phyloP scores from a whole-genome alignment of 2,329 filamentous ascomycete species.

The Penicillium sp. region DNA sequence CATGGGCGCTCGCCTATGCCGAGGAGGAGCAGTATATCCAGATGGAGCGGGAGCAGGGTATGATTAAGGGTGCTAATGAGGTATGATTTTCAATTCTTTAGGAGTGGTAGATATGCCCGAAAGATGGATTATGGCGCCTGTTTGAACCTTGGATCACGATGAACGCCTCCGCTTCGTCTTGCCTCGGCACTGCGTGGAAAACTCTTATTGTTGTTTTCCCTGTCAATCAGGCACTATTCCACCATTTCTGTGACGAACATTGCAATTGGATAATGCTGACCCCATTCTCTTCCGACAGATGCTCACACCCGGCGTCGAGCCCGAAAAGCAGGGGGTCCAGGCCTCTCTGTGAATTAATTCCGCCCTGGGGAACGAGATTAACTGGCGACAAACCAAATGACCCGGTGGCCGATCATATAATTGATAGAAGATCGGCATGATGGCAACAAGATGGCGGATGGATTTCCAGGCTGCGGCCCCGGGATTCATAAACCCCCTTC shows the following conservation, averaged over 20 bases:
- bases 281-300: constrained; percentile 34
- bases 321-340: constrained; percentile 37
- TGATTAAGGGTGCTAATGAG: constrained; percentile 90
- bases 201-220: constrained; percentile 2
- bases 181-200: constrained; percentile 13
- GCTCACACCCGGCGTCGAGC: constrained; percentile 45
- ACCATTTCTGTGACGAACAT: neutral
- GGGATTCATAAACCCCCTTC: neutral
- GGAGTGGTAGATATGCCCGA: neutral
- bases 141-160: neutral
- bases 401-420: constrained; percentile 13
- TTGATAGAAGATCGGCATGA: constrained; percentile 7
- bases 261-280: constrained; percentile 17
- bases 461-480: neutral
- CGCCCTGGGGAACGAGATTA: constrained; percentile 24
- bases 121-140: neutral
- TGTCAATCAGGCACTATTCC: neutral
- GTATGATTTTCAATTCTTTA: constrained; percentile 48
- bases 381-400: constrained; percentile 24
- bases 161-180: neutral
- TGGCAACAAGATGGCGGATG: neutral
- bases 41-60: constrained; percentile 96
- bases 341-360: constrained; percentile 43
- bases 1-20: constrained; percentile 87
- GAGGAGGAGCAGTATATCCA: constrained; percentile 97